Conservation (phyloP, 768 basidiomycete species). For the Termitomyces sp. region DNA sequence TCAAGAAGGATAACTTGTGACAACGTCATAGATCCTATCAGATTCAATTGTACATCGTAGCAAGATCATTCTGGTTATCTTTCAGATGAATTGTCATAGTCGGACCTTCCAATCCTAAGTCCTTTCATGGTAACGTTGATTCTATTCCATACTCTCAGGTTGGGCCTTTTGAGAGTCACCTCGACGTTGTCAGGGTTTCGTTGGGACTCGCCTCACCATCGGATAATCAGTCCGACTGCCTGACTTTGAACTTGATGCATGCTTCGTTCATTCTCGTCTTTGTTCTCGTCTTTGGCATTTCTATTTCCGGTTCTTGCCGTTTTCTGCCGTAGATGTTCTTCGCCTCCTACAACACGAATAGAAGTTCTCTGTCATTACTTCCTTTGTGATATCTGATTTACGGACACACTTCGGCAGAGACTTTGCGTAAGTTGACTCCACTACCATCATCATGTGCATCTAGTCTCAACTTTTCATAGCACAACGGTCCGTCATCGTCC, state of each 20-base stretch:
- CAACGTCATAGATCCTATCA: slow-evolving; percentile 17
- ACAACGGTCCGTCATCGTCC: not conserved
- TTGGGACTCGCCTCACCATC: not conserved
- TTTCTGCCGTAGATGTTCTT: not conserved
- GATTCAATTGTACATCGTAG: slow-evolving; percentile 19
- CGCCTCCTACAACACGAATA: not conserved
- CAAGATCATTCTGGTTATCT: not conserved
- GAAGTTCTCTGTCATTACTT: not conserved
- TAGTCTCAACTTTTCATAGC: not conserved
- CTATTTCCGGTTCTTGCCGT: not conserved
- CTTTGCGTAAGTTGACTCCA: not conserved
- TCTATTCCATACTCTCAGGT: not conserved
- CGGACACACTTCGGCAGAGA: not conserved
- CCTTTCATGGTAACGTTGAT: not conserved
- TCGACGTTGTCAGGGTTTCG: not conserved
- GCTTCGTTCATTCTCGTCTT: not conserved
- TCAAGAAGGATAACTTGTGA: slow-evolving; percentile 14
- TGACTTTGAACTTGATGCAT: not conserved
- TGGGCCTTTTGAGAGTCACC: not conserved
- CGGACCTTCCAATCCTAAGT: not conserved
- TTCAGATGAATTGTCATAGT: not conserved
- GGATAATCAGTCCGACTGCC: not conserved
- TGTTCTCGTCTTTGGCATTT: not conserved
- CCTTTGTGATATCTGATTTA: not conserved
- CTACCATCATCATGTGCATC: not conserved